Conservation (phyloP, 306 rosid genomes). For the Psophocarpus tetragonolobus region DNA sequence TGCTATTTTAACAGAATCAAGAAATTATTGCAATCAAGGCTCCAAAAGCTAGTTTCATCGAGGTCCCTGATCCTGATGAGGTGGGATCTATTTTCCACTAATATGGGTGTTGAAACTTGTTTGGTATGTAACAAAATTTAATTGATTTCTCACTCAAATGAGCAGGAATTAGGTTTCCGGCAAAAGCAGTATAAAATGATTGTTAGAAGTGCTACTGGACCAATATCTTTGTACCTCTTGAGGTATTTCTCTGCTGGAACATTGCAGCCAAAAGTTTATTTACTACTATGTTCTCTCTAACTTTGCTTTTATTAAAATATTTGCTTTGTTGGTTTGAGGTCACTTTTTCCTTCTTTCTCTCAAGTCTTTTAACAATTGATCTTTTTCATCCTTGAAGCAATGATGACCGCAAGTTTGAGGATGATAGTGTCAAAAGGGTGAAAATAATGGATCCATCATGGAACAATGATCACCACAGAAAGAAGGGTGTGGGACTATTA, state of each 20-base stretch:
- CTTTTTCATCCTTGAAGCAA: constrained; percentile 46
- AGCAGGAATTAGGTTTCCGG: constrained; percentile 61
- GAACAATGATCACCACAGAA: constrained; percentile 30
- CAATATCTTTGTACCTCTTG: constrained; percentile 67
- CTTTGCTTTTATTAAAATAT: neutral
- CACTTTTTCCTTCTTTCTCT: neutral
- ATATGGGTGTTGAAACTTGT: constrained; percentile 32
- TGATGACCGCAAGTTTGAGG: constrained; percentile 37
- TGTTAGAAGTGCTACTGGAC: constrained; percentile 76
- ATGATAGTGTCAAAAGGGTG: constrained; percentile 30
- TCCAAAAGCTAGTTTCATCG: constrained; percentile 72
- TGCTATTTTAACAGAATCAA: constrained; percentile 53
- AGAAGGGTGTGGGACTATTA: constrained; percentile 28
- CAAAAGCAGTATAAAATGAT: constrained; percentile 70
- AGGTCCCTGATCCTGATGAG: constrained; percentile 91
- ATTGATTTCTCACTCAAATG: constrained; percentile 37
- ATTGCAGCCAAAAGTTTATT: constrained; percentile 17
- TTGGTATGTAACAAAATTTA: constrained; percentile 11
- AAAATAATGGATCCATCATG: constrained; percentile 36
- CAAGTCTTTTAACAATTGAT: constrained; percentile 15
- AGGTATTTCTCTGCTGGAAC: constrained; percentile 50
- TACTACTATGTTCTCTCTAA: constrained; percentile 15
- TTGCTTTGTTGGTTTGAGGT: constrained; percentile 10
- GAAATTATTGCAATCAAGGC: constrained; percentile 78
- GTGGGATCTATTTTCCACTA: constrained; percentile 40